Evolutionary conservation across 148 eudicot species (phyloP), one percentile per base, ranked within the genome.

Genomic region (Dianthus caryophyllus): DNA sequence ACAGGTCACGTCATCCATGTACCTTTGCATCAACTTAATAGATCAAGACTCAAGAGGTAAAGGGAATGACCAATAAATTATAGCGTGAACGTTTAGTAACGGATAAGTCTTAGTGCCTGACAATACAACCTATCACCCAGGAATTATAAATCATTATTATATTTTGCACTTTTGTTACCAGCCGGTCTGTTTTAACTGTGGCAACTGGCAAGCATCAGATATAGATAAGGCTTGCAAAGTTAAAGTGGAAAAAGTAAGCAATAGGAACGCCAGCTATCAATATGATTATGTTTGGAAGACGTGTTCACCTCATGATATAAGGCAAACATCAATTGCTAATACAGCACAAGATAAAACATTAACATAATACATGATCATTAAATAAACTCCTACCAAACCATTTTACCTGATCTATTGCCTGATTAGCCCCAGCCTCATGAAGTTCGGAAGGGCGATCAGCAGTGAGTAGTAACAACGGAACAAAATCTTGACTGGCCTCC

Each of bases 371-470:
- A 21, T 55, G 51, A 26, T 20, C 31, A 20, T 13, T 18, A 59
- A 70, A 24, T 18, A 59, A 70, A 24, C 48, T 61, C 6, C 51
- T 14, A 24, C 18, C 13, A 63, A 25, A 15, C 33, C 51, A 63
- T 61, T 22, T 43, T 63, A 89, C 98, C 99, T 94, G 99, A 82
- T 90, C 85, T 74, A 94, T 86, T 64, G 97, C 83, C 85, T 94
- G 99, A 80, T 94, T 94, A 76, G 99, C 99, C 74, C 99, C 99
- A 76, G 81, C 80, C 62, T 82, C 93, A 46, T 76, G 91, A 69
- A 94, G 82, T 81, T 94, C 99, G 0, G 96, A 80, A 66, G 99
- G 99, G 39, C 99, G 99, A 77, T 94, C 99, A 39, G 97, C 99
- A 51, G 97, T 94, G 50, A 94, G 90, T 48, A 94, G 76, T 43